Base-by-base conservation (phyloP, 2,329 filamentous ascomycete genomes). In the Exutisphaerella laricina region DNA sequence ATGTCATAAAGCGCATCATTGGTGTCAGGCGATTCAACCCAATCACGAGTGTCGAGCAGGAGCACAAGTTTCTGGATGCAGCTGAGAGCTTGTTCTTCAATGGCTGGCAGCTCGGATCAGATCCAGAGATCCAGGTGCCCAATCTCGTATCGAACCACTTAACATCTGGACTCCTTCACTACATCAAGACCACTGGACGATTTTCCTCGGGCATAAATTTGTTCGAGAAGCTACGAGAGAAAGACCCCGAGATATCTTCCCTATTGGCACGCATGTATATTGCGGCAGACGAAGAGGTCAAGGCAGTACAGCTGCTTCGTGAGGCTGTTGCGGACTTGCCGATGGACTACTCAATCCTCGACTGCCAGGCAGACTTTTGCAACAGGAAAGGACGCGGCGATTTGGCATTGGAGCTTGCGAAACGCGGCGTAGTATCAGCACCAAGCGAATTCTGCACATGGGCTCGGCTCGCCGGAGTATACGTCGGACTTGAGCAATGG, bases 1-100 rank as follows among this genome's bases (percentile, higher is more conserved):
- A 96, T 58, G 85, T 85, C 1, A 95, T 97, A 63, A 85, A 92
- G 66, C 94, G 92, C 70, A 96, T 98, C 47, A 86, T 97, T 62
- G 92, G 90, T n/a, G 88, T 97, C 38, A 79, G 92, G 56, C 80
- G 92, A 50, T 97, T 98, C 75, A 98, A 98, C 62, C 92, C 92
- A 1, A 87, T 98, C 48, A 96, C 88, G 35, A 97, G 86, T 65
- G 97, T 92, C n/a, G 92, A 98, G 66, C 88, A 88, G 48, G 92
- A 98, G 67, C 92, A 98, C 63, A 87, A 87, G 53, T 98, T 98
- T 63, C 73, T 98, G 30, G 85, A 94, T 59, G 88, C 92, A 14
- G 92, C 92, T 8, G 92, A 98, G 68, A 84, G 85, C 58, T 74
- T 98, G 22, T 98, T 98, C 68, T 97, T 97, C 70, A 80, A 85